A percentile compares a stretch with the other conserved stretches of the same genome.
Conservation (phyloP, 352 stramenopile genomes). For the Phytophthora rubi region DNA sequence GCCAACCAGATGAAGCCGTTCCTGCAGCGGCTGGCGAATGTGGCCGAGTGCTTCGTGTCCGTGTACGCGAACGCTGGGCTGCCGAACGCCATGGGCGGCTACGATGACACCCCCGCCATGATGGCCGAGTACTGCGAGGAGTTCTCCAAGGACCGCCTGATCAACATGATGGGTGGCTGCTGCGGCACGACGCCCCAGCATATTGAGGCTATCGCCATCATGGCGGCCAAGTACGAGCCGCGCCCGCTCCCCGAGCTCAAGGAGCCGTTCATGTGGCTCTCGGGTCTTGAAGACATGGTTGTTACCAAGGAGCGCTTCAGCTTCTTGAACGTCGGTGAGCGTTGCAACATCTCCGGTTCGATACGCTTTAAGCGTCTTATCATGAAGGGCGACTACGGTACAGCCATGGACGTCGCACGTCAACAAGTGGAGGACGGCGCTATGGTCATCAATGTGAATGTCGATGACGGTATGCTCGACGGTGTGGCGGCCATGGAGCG, state of each 20-base stretch:
- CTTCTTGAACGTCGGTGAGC: constrained; percentile 97
- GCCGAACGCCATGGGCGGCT: constrained; percentile 97
- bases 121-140: constrained; percentile 95
- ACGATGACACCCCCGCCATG: constrained; percentile 94
- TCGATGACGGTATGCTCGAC: constrained; percentile 98
- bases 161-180: constrained; percentile 98
- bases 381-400: constrained; percentile 94
- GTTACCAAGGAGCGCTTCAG: constrained; percentile 94
- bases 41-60: constrained; percentile 96
- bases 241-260: constrained; percentile 84
- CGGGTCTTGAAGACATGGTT: constrained; percentile 94
- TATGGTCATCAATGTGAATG: constrained; percentile 98
- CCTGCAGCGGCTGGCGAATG: constrained; percentile 90
- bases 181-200: constrained; percentile 96
- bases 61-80: constrained; percentile 98
- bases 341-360: constrained; percentile 96
- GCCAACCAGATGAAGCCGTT: constrained; percentile 97
- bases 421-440: constrained; percentile 97
- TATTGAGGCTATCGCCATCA: constrained; percentile 92
- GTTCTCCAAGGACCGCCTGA: constrained; percentile 94
- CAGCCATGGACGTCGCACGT: constrained; percentile 96
- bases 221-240: constrained; percentile 77
- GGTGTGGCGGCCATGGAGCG: constrained; percentile 96
- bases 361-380: constrained; percentile 97
- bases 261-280: constrained; percentile 96